Evolutionary conservation across 371 early-diverging fungal species (phyloP), one percentile per base, ranked within the genome.

Genomic region (Mucor circinelloides): DNA sequence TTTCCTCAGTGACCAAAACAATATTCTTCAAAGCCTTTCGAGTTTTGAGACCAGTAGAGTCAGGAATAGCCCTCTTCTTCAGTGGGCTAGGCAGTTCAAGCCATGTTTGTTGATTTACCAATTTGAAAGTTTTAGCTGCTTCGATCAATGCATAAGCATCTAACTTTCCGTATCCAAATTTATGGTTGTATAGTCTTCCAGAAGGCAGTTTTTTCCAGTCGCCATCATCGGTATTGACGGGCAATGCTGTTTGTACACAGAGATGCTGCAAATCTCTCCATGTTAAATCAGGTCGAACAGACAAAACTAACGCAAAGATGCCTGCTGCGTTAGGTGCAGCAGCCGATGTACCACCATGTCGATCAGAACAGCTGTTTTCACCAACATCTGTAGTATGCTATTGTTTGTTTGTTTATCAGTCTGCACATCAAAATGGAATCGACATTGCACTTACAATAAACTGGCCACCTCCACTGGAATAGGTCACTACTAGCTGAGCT

Each of bases 311-410:
- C 0, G 99, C 95, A 78, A 90, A 90, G n/a, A 98, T 86, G 46
- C 96, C 99, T 0, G 95, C 94, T 7, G 91, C 97, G 67, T 97
- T 78, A 12, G 99, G 99, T 0, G 98, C 98, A 1, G 99, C 98
- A 2, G 99, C 99, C 3, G 97, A 97, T 0, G 99, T 99, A 21
- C 99, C 99, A 32, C 97, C 96, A 73, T 97, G 98, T 13, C 72
- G 65, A 56, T 82, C 75, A 13, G 91, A 90, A 77, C 96, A 97
- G 44, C 77, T 67, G 30, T 84, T 81, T 46, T 84, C 67, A 6
- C 94, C 94, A 6, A 85, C 77, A 70, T 96, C 93, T 19, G 97
- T 93, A 3, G 99, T 98, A 63, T 88, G 91, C 93, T 40, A 40
- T 40, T 93, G 52, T 28, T 30, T 58, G 42, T 65, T 54, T 25